A percentile compares a stretch with the other conserved stretches of the same genome.
These are phyloP conservation scores for Rhizophagus sp. DNA, from an alignment of 192 early-diverging fungal genomes.

Conservation along the genomic window DNA sequence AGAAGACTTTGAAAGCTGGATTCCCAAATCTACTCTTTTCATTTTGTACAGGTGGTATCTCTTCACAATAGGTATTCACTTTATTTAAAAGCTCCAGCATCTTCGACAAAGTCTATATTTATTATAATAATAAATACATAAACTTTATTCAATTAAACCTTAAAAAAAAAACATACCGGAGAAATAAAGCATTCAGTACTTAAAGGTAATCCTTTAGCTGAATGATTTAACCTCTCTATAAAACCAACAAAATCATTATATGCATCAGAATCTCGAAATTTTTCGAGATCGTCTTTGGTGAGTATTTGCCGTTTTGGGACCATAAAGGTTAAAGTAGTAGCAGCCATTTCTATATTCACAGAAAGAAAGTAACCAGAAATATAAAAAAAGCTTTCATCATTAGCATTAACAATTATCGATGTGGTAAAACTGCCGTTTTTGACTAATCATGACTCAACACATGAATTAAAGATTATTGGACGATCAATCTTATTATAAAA, in stretches of 20 bases:
- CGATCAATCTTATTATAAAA: not conserved
- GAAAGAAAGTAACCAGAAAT: not conserved
- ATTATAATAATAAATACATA: too few species aligned
- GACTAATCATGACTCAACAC: not conserved
- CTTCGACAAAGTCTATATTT: slow-evolving; percentile 45
- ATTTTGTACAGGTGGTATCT: slow-evolving; percentile 75
- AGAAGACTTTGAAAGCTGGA: slow-evolving; percentile 89
- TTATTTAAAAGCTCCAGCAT: slow-evolving; percentile 70
- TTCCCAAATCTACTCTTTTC: slow-evolving; percentile 90
- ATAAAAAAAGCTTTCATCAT: not conserved
- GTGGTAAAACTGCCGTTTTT: too few species aligned
- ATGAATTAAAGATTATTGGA: not conserved
- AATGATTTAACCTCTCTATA: slow-evolving; percentile 68
- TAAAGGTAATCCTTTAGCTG: slow-evolving; percentile 68
- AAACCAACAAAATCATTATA: slow-evolving; percentile 71
- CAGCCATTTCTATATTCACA: not conserved
- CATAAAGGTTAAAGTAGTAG: slow-evolving; percentile 19
- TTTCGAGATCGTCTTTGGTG: slow-evolving; percentile 81
- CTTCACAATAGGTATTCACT: slow-evolving; percentile 57
- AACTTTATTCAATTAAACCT: not conserved
- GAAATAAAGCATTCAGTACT: slow-evolving; percentile 55
- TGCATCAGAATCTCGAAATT: slow-evolving; percentile 67
- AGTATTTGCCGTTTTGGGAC: slow-evolving; percentile 66
- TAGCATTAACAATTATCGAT: too few species aligned
- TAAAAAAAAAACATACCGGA: slow-evolving; percentile 36